A percentile compares a stretch with the other conserved stretches of the same genome.
phyloP scores from a whole-genome alignment of 345 rosid species.

The Hibiscus tridactylites region DNA sequence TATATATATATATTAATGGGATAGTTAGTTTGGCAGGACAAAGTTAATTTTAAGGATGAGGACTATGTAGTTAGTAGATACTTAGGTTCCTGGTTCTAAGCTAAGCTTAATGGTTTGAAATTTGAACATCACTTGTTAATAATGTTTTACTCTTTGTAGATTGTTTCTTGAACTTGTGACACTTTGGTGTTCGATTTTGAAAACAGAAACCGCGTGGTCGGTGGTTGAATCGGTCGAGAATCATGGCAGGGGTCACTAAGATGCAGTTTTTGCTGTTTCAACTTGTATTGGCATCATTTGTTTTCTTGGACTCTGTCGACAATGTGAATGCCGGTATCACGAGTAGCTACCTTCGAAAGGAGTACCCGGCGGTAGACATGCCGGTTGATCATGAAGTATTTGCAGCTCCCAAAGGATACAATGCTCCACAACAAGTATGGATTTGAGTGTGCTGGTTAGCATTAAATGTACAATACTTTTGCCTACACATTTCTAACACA shows the following conservation, averaged over 20 bases:
- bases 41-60: too few species aligned
- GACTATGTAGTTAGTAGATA: too few species aligned
- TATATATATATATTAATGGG: too few species aligned
- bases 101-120: too few species aligned
- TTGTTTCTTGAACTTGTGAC: not conserved
- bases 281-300: constrained; percentile 14
- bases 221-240: constrained; percentile 20
- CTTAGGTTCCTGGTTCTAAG: too few species aligned
- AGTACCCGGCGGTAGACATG: constrained; percentile 24
- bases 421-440: constrained; percentile 85
- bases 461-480: not conserved
- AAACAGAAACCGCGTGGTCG: constrained; percentile 10
- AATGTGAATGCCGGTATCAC: not conserved
- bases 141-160: not conserved
- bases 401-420: constrained; percentile 63
- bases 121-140: too few species aligned
- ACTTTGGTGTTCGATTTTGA: not conserved
- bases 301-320: constrained; percentile 20
- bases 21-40: too few species aligned
- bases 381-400: constrained; percentile 69
- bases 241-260: constrained; percentile 9
- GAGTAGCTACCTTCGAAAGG: not conserved
- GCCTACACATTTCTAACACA: too few species aligned
- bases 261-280: constrained; percentile 7
- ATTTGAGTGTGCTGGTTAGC: too few species aligned